These are phyloP conservation scores for Penicillium sp. DNA, from an alignment of 2,329 filamentous ascomycete species.

Conservation along the genomic window DNA sequence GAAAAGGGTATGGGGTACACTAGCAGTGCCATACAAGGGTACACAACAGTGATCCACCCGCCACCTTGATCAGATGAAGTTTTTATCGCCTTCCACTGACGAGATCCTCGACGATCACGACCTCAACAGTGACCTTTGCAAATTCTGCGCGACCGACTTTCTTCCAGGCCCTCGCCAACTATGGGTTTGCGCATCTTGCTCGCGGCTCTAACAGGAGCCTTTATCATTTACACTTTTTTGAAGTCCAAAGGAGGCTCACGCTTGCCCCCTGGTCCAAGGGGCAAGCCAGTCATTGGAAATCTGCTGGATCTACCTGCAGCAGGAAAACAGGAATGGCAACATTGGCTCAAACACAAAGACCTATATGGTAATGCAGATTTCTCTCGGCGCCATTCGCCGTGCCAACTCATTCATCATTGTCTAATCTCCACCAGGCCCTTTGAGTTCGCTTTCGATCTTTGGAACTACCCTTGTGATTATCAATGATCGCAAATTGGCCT, in stretches of 20 bases:
- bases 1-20: not conserved
- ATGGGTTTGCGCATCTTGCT: not conserved
- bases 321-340: constrained; percentile 1
- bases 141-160: not conserved
- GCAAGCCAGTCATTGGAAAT: constrained; percentile 3
- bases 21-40: not conserved
- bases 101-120: not conserved
- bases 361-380: constrained; percentile 3
- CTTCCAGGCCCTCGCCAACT: not conserved
- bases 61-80: not conserved
- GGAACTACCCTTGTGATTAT: constrained; percentile 47
- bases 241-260: not conserved
- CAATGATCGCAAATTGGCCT: constrained; percentile 38
- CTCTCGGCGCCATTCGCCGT: not conserved
- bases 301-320: not conserved
- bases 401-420: not conserved
- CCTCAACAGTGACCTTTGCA: not conserved
- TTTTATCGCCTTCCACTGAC: not conserved
- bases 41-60: not conserved
- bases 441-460: constrained; percentile 44
- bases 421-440: constrained; percentile 13
- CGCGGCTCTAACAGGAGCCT: not conserved
- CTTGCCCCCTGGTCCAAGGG: constrained; percentile 2
- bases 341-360: not conserved
- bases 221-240: not conserved